Percentiles rank a stretch among this genome's conserved stretches.
Evolutionary conservation across 345 rosid species (phyloP).

Genomic region (Kernera saxatilis): DNA sequence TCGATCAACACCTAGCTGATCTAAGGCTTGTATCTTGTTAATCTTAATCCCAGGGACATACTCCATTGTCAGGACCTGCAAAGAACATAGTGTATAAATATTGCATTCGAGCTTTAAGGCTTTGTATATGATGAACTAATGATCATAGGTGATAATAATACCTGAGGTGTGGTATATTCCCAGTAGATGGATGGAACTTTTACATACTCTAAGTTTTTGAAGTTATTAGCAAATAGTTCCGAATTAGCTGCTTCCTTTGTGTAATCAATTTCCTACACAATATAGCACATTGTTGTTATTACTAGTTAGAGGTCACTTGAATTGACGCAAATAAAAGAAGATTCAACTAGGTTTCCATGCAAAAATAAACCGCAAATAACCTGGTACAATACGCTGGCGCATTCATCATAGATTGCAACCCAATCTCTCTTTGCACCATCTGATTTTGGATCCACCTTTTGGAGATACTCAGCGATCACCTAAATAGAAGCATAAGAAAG

Average conservation of each 20-base stretch:
- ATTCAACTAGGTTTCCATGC: neutral
- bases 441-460: slow-evolving; percentile 94
- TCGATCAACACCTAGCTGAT: slow-evolving; percentile 91
- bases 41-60: slow-evolving; percentile 99
- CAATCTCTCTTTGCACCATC: slow-evolving; percentile 99
- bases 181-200: slow-evolving; percentile 82
- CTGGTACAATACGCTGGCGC: slow-evolving; percentile 90
- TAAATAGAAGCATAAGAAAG: slow-evolving; percentile 22
- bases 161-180: slow-evolving; percentile 96
- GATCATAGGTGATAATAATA: slow-evolving; percentile 19
- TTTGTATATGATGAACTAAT: neutral
- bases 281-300: neutral
- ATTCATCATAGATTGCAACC: slow-evolving; percentile 99
- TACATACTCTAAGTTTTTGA: slow-evolving; percentile 69
- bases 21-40: slow-evolving; percentile 82
- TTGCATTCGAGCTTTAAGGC: neutral
- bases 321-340: neutral
- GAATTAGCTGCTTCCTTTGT: slow-evolving; percentile 96
- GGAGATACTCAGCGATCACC: slow-evolving; percentile 98
- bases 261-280: slow-evolving; percentile 89
- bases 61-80: slow-evolving; percentile 94
- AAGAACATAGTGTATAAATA: neutral
- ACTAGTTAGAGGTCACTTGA: neutral
- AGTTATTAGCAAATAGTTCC: slow-evolving; percentile 85
- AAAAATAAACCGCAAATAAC: slow-evolving; percentile 30